A percentile compares a stretch with the other conserved stretches of the same genome.
Evolutionary conservation across 805 yeast genomes (phyloP).

Genomic region (Geotrichum ghanense): DNA sequence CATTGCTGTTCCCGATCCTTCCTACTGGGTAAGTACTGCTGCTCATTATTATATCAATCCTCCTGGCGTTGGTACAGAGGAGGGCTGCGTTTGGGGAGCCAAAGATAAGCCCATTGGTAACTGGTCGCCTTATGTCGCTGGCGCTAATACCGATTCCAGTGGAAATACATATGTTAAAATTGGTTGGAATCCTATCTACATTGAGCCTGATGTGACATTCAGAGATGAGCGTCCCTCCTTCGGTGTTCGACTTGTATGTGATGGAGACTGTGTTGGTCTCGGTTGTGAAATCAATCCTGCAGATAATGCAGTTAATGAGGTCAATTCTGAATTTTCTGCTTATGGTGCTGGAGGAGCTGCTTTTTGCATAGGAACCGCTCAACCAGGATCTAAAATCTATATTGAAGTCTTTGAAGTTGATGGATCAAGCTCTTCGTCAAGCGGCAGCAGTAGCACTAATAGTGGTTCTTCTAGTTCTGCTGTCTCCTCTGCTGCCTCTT

Average conservation of each 20-base stretch:
- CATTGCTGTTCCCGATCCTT: conserved; percentile 68
- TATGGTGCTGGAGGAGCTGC: conserved; percentile 55
- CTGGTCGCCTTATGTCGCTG: conserved; percentile 93
- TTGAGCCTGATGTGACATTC: conserved; percentile 43
- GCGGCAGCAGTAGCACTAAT: neutral
- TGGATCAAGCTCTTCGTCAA: conserved; percentile 1
- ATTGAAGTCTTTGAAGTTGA: conserved; percentile 53
- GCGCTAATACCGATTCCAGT: conserved; percentile 64
- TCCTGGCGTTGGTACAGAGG: conserved; percentile 65
- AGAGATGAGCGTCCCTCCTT: conserved; percentile 44
- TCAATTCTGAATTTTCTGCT: conserved; percentile 31
- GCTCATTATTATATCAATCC: conserved; percentile 79
- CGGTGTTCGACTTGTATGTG: conserved; percentile 68
- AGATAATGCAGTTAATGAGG: conserved; percentile 44
- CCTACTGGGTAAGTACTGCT: conserved; percentile 78
- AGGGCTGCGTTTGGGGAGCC: conserved; percentile 81
- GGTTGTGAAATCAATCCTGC: conserved; percentile 78
- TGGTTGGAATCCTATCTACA: conserved; percentile 84
- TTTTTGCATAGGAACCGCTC: conserved; percentile 79
- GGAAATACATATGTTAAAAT: conserved; percentile 72
- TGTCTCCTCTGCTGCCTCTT: neutral
- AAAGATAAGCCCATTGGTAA: conserved; percentile 61
- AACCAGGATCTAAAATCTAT: conserved; percentile 47
- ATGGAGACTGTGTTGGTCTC: conserved; percentile 60
- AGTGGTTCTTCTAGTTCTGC: neutral